Conservation (phyloP, 2,329 filamentous ascomycete species). For the Cordyceps militaris region DNA sequence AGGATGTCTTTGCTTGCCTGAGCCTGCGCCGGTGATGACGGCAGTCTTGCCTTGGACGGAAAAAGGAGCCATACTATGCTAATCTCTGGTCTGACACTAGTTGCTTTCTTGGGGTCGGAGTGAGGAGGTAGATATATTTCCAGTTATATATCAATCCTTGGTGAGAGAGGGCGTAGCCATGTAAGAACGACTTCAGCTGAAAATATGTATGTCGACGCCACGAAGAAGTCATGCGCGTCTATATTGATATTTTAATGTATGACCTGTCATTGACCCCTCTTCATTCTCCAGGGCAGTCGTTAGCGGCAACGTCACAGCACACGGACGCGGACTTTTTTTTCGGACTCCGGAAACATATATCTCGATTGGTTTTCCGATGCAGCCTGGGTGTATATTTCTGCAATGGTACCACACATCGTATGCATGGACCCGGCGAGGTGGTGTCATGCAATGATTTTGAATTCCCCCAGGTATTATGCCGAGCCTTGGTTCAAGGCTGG, state of each 20-base stretch:
- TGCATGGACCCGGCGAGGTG: too few species aligned
- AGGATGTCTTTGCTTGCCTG: slow-evolving; percentile 15
- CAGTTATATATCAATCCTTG: background rate
- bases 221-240: background rate
- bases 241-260: background rate
- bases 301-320: background rate
- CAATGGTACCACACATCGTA: background rate
- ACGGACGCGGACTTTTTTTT: background rate
- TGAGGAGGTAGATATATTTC: too few species aligned
- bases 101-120: too few species aligned
- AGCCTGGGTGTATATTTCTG: background rate
- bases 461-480: background rate
- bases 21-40: slow-evolving; percentile 24
- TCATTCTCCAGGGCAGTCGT: background rate
- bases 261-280: background rate
- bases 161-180: too few species aligned
- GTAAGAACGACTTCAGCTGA: background rate
- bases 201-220: background rate
- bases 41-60: slow-evolving; percentile 22
- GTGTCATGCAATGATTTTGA: background rate
- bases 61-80: slow-evolving; percentile 16
- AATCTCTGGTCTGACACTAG: background rate
- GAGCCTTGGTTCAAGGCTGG: background rate
- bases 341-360: background rate
- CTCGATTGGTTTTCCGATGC: background rate